These are phyloP conservation scores for Cairneyella variabilis DNA, from an alignment of 495 filamentous ascomycete species.

Conservation along the genomic window DNA sequence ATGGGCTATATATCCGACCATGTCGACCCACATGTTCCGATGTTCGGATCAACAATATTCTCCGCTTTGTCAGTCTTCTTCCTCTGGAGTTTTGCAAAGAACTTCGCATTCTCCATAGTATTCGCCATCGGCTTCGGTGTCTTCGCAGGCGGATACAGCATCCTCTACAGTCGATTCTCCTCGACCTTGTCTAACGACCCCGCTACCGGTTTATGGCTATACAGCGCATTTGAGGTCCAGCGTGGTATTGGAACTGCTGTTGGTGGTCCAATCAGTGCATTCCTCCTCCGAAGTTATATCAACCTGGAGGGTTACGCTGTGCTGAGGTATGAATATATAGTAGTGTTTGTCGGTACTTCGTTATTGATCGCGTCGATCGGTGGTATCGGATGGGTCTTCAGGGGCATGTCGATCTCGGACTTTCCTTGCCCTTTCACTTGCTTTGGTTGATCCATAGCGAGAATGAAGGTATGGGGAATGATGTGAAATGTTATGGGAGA, in stretches of 20 bases:
- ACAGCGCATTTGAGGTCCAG: constrained; percentile 11
- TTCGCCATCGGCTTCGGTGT: constrained; percentile 56
- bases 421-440: too few relatives aligned
- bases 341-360: background rate
- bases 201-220: constrained; percentile 3
- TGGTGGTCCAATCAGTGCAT: background rate
- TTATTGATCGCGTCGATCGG: background rate
- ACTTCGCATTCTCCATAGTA: constrained; percentile 40
- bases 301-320: background rate
- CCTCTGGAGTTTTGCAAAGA: constrained; percentile 50
- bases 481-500: too few relatives aligned
- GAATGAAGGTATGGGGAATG: too few relatives aligned
- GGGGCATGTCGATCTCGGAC: too few relatives aligned
- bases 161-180: constrained; percentile 22
- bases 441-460: too few relatives aligned
- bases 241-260: constrained; percentile 3
- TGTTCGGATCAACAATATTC: constrained; percentile 44
- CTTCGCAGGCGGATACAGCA: constrained; percentile 48
- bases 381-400: constrained; percentile 6
- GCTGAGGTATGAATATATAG: background rate
- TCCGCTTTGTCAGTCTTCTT: constrained; percentile 48
- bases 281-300: background rate
- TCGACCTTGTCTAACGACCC: background rate
- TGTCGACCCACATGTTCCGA: constrained; percentile 44
- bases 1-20: constrained; percentile 49